Conservation (phyloP, 2,329 filamentous ascomycete species). For the Kalaharituber pfeilii region DNA sequence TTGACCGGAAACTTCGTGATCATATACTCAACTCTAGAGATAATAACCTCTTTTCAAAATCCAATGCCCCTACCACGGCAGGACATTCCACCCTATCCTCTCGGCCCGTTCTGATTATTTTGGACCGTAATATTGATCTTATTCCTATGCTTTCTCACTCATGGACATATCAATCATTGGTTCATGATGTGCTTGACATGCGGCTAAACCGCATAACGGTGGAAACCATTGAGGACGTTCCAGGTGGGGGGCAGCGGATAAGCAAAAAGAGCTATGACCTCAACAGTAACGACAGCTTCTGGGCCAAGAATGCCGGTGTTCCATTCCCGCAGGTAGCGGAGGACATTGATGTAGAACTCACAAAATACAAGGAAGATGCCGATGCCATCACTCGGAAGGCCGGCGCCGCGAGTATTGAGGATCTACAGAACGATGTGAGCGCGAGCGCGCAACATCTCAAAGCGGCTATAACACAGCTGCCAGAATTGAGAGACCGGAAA, state of each 20-base stretch:
- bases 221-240: slow-evolving; percentile 63
- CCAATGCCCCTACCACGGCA: slow-evolving; percentile 30
- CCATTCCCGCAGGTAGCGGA: slow-evolving; percentile 94
- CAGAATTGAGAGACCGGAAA: slow-evolving; percentile 83
- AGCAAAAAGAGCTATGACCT: slow-evolving; percentile 83
- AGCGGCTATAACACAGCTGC: slow-evolving; percentile 80
- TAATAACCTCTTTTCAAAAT: slow-evolving; percentile 62
- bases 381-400: slow-evolving; percentile 90
- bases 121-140: slow-evolving; percentile 88
- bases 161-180: slow-evolving; percentile 43
- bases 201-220: slow-evolving; percentile 88
- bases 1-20: slow-evolving; percentile 88
- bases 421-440: slow-evolving; percentile 56
- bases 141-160: slow-evolving; percentile 98
- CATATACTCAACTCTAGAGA: slow-evolving; percentile 96
- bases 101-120: slow-evolving; percentile 75
- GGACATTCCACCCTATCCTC: slow-evolving; percentile 46
- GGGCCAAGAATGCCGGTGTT: slow-evolving; percentile 74
- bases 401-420: slow-evolving; percentile 50
- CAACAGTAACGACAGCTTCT: slow-evolving; percentile 84
- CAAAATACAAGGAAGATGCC: slow-evolving; percentile 87
- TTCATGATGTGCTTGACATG: slow-evolving; percentile 53
- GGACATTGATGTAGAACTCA: slow-evolving; percentile 84
- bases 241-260: slow-evolving; percentile 50
- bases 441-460: slow-evolving; percentile 88